A percentile compares a stretch with the other conserved stretches of the same genome.
Evolutionary conservation across 768 basidiomycete species (phyloP).

Genomic region (Tylopilus vinaceipallidus): DNA sequence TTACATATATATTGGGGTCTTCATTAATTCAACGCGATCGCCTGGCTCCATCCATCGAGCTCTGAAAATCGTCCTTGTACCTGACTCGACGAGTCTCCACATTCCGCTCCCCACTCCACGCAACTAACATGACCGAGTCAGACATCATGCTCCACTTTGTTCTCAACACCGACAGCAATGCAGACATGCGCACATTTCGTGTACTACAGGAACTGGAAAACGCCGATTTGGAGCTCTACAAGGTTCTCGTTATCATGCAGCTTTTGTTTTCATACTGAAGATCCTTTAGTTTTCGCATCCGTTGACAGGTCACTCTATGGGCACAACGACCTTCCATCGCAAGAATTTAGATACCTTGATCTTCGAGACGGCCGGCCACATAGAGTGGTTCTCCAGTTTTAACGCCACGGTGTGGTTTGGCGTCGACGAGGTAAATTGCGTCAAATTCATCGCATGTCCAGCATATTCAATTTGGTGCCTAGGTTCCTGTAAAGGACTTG

Average conservation of each 20-base stretch:
- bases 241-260: slow-evolving; percentile 24
- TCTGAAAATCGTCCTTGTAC: background rate
- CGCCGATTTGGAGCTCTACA: slow-evolving; percentile 42
- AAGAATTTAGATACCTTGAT: slow-evolving; percentile 42
- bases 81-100: background rate
- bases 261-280: background rate
- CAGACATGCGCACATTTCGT: slow-evolving; percentile 45
- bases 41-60: background rate
- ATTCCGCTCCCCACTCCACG: background rate
- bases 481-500: slow-evolving; percentile 47
- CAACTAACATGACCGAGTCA: slow-evolving; percentile 28
- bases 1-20: slow-evolving; percentile 16
- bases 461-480: background rate
- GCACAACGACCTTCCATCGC: slow-evolving; percentile 48
- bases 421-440: slow-evolving; percentile 38
- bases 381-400: slow-evolving; percentile 49
- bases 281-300: slow-evolving; percentile 43
- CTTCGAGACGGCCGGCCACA: slow-evolving; percentile 53
- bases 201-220: slow-evolving; percentile 36
- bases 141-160: slow-evolving; percentile 41
- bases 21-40: background rate
- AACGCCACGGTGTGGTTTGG: slow-evolving; percentile 51
- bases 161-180: slow-evolving; percentile 26
- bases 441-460: background rate
- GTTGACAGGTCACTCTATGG: slow-evolving; percentile 38